Evolutionary conservation across 768 basidiomycete genomes (phyloP), one percentile per base, ranked within the genome.

Genomic region (Boletus rufocinnamomeus): DNA sequence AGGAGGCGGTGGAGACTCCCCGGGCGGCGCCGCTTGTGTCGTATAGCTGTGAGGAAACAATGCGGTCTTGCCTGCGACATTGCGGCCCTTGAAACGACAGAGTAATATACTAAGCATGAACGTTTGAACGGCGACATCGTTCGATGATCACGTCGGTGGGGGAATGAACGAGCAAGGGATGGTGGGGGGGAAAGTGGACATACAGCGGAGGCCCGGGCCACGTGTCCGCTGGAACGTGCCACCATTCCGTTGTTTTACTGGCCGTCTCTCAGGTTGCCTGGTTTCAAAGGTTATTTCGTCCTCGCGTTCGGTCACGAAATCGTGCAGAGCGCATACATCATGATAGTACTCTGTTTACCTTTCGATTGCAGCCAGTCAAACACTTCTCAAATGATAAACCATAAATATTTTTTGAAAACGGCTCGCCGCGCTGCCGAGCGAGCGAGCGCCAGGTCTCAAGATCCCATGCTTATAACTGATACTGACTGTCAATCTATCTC

Each of bases 21-120:
- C 61, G 0, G 67, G 66, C 5, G 85, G 81, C 0, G 83, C 80
- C 2, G 76, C 79, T 6, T 83, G 76, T 0, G 90, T 80, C 0
- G 94, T 96, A 68, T 98, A 98, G 60, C 84, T 87, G 65, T 89
- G 82, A 3, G 97, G 97, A 68, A 99, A 98, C 13, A 98, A 78
- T 4, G 97, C 97, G n/a, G 82, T 76, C 70, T 87, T 87, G 6
- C 95, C 96, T 13, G 83, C 78, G 7, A 82, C 70, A 74, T 95
- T 97, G 35, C 88, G 86, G n/a, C 95, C 95, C 93, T 95, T 61
- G 54, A 54, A 61, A 56, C 59, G 59, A 50, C 65, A 34, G 43
- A 54, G 45, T 32, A 62, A 50, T 71, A 54, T 59, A 64, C 67
- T 65, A 44, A 55, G 54, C 52, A 63, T n/a, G n/a, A n/a, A n/a